A percentile compares a stretch with the other conserved stretches of the same genome.
These are phyloP conservation scores for Alternaria sp. DNA, from an alignment of 2,329 filamentous ascomycete genomes.

Conservation along the genomic window DNA sequence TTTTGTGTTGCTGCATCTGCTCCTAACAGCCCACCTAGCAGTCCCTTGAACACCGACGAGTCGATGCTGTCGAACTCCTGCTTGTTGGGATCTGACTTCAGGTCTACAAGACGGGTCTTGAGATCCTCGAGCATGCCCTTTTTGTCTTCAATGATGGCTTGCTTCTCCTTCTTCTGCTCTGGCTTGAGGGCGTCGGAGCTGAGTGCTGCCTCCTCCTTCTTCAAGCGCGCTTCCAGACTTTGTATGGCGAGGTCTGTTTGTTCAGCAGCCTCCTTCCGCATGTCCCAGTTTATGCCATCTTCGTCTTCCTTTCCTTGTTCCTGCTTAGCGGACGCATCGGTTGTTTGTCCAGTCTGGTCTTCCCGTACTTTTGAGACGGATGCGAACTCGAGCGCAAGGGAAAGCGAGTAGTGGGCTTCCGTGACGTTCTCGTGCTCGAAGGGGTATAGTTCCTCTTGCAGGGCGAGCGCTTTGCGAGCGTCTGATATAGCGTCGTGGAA, in stretches of 20 bases:
- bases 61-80: constrained; percentile 50
- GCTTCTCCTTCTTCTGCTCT: constrained; percentile 70
- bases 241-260: constrained; percentile 77
- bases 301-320: constrained; percentile 48
- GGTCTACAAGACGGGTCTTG: constrained; percentile 68
- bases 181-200: constrained; percentile 55
- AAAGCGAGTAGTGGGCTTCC: constrained; percentile 96
- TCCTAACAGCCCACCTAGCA: constrained; percentile 69
- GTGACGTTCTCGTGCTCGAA: constrained; percentile 85
- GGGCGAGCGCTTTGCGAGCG: constrained; percentile 74
- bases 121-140: constrained; percentile 81
- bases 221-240: constrained; percentile 73
- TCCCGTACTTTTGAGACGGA: constrained; percentile 72
- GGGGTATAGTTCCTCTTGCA: constrained; percentile 80
- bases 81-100: constrained; percentile 65
- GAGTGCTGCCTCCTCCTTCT: constrained; percentile 72
- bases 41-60: constrained; percentile 60
- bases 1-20: constrained; percentile 67
- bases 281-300: constrained; percentile 68
- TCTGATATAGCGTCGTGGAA: constrained; percentile 89
- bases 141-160: constrained; percentile 68
- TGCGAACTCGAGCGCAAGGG: constrained; percentile 91
- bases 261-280: constrained; percentile 73
- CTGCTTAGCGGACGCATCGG: constrained; percentile 40
- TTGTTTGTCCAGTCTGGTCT: constrained; percentile 53